Percentiles rank a stretch among this genome's conserved stretches.
Evolutionary conservation across 805 yeast genomes (phyloP).

Genomic region (Candida ortonii): DNA sequence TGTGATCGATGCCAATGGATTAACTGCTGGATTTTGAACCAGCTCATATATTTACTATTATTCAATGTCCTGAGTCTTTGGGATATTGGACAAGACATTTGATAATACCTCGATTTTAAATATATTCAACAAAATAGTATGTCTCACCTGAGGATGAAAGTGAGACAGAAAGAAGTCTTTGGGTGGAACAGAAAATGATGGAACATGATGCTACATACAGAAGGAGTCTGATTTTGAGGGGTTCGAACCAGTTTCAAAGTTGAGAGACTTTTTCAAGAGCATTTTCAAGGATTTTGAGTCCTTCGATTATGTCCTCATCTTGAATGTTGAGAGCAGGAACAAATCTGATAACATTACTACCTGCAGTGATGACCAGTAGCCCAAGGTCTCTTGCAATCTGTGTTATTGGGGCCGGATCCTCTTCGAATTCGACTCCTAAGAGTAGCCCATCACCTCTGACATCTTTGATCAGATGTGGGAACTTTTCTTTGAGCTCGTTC

Average conservation of each 20-base stretch:
- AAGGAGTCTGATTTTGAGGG: constrained; percentile 46
- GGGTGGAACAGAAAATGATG: too few relatives aligned
- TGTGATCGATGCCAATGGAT: constrained; percentile 32
- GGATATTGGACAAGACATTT: too few relatives aligned
- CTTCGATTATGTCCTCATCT: constrained; percentile 63
- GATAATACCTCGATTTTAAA: too few relatives aligned
- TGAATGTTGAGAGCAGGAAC: constrained; percentile 90
- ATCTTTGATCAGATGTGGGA: constrained; percentile 60
- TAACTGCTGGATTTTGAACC: too few relatives aligned
- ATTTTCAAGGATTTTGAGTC: constrained; percentile 64
- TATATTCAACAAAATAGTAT: too few relatives aligned
- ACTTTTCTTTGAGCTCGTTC: constrained; percentile 46
- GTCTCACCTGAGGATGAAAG: too few relatives aligned
- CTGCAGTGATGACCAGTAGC: constrained; percentile 83
- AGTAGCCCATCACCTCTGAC: constrained; percentile 88
- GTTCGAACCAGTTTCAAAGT: constrained; percentile 20
- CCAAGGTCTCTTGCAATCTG: constrained; percentile 74
- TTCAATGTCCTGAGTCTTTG: too few relatives aligned
- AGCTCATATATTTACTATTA: too few relatives aligned
- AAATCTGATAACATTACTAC: constrained; percentile 83
- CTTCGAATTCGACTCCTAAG: constrained; percentile 74
- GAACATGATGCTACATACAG: too few relatives aligned
- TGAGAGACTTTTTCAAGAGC: constrained; percentile 40
- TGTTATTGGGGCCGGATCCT: constrained; percentile 64
- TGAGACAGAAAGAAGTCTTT: too few relatives aligned